Base-by-base conservation (phyloP, 352 stramenopile species). In the Phytopythium montanum region DNA sequence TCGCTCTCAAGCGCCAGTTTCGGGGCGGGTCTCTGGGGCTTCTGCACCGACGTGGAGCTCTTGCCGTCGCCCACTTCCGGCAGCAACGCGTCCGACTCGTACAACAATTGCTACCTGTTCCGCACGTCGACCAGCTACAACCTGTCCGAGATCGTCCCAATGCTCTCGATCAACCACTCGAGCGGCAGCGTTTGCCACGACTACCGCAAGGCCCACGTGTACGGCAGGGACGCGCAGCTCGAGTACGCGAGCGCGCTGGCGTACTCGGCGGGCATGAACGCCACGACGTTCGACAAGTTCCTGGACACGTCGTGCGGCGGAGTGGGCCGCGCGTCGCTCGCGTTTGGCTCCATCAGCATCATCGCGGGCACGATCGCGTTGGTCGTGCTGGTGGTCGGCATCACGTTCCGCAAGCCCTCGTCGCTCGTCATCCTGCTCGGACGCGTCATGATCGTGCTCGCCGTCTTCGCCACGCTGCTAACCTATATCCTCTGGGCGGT, bases 91-190 rank as follows among this genome's bases (percentile, higher is more conserved):
- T 68, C 55, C 33, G 19, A 49, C 28, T 60, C 59, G 44, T 86
- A 86, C 33, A 73, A 87, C 67, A 69, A 81, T 56, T 89, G 77
- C 62, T 89, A 84, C 63, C 73, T 86, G 64, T 89, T 87, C 68
- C 75, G 86, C 63, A 81, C 79, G 13, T 71, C 70, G 2, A 84
- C 69, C 62, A 60, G 81, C 25, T 78, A 78, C 57, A 62, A 89
- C 36, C n/a, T 84, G 3, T 60, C 61, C 1, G 61, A 68, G 4
- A 19, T 72, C 28, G 57, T 80, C 56, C 53, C 61, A n/a, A 56
- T 62, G 1, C 61, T 75, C 28, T 56, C 66, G 50, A 45, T 60
- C 53, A 85, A 87, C 53, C 84, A 85, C 52, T 73, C 71, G 6
- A 63, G 70, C 41, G 68, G 67, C 60, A 87, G 76, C 62, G 61